These are phyloP conservation scores for Brassica carinata DNA, from an alignment of 345 rosid species.

Conservation along the genomic window DNA sequence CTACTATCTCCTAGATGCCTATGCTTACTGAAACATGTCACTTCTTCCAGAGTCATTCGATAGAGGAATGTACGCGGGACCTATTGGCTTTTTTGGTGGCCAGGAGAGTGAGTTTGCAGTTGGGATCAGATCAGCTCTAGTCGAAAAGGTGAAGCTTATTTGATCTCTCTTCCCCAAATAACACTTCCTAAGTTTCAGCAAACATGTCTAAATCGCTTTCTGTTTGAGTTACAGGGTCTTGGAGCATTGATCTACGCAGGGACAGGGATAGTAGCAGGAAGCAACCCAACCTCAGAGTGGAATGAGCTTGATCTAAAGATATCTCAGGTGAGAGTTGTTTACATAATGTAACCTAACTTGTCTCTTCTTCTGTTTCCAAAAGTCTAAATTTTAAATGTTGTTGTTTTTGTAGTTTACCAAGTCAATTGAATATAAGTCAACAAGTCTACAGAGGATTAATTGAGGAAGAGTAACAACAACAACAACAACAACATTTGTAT, in stretches of 20 bases:
- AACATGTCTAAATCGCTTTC: background rate
- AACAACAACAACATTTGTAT: slow-evolving; percentile 11
- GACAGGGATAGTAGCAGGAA: slow-evolving; percentile 91
- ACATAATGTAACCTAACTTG: background rate
- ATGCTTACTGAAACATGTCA: slow-evolving; percentile 5
- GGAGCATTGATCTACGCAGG: slow-evolving; percentile 91
- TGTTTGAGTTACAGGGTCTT: slow-evolving; percentile 52
- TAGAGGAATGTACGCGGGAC: slow-evolving; percentile 97
- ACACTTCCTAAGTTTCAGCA: background rate
- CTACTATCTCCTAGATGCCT: slow-evolving; percentile 1
- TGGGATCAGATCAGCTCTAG: slow-evolving; percentile 92
- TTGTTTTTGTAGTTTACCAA: slow-evolving; percentile 37
- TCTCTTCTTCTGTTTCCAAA: background rate
- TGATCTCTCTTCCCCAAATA: background rate
- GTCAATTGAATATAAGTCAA: slow-evolving; percentile 35
- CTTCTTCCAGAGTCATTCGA: slow-evolving; percentile 66
- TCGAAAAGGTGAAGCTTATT: slow-evolving; percentile 61
- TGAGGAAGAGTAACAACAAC: slow-evolving; percentile 13
- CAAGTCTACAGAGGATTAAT: slow-evolving; percentile 33
- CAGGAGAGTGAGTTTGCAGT: slow-evolving; percentile 96
- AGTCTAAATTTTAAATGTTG: background rate
- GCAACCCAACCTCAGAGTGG: slow-evolving; percentile 85
- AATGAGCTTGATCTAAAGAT: slow-evolving; percentile 92
- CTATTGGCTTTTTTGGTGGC: slow-evolving; percentile 96
- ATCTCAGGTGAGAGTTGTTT: slow-evolving; percentile 63